These are phyloP conservation scores for Cladosporium sp. DNA, from an alignment of 2,329 filamentous ascomycete genomes.

Conservation along the genomic window DNA sequence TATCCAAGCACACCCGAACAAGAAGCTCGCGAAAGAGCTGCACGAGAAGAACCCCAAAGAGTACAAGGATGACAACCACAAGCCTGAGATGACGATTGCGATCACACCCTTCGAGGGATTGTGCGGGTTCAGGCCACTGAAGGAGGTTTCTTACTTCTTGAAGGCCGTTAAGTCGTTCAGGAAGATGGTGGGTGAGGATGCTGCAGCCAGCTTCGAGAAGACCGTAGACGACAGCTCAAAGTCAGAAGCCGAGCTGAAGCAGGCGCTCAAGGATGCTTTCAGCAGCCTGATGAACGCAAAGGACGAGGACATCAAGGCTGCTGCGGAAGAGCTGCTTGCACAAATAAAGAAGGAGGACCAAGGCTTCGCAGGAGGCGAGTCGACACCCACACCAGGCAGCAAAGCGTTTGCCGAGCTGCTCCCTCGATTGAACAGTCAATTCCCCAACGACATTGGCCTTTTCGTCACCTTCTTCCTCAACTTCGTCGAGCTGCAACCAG, in stretches of 20 bases:
- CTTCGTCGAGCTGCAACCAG: conserved; percentile 81
- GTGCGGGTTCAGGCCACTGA: conserved; percentile 88
- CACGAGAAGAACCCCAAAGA: conserved; percentile 86
- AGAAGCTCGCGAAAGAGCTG: conserved; percentile 81
- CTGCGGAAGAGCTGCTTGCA: conserved; percentile 68
- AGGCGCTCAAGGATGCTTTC: conserved; percentile 73
- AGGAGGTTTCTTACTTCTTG: conserved; percentile 84
- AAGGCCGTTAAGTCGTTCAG: conserved; percentile 58
- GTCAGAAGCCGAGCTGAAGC: conserved; percentile 66
- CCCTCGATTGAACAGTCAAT: conserved; percentile 74
- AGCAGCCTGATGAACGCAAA: conserved; percentile 77
- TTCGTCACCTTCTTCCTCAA: conserved; percentile 98
- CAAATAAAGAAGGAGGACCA: conserved; percentile 67
- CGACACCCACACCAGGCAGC: conserved; percentile 66
- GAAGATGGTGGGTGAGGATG: conserved; percentile 50
- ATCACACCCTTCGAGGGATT: conserved; percentile 95
- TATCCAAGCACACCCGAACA: conserved; percentile 78
- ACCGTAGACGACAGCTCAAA: conserved; percentile 55
- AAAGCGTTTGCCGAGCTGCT: conserved; percentile 76
- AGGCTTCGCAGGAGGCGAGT: conserved; percentile 69
- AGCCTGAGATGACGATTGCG: conserved; percentile 98
- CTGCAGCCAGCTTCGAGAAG: conserved; percentile 47
- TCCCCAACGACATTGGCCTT: conserved; percentile 85
- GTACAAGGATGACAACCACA: conserved; percentile 99
- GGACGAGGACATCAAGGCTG: conserved; percentile 62